phyloP scores from a whole-genome alignment of 768 basidiomycete species.

The Panus rudis region DNA sequence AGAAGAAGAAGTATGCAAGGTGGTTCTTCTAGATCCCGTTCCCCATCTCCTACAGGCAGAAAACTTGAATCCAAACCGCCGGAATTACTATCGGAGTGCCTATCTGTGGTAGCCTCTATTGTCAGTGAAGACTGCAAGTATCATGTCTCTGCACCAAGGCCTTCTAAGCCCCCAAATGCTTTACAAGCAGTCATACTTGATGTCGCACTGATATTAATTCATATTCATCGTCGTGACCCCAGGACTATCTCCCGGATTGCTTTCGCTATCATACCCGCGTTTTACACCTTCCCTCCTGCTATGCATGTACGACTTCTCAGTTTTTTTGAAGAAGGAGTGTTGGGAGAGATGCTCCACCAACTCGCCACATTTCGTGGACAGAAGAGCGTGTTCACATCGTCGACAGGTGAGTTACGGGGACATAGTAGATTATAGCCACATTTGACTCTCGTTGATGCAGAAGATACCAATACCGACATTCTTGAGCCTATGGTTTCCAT shows the following conservation, averaged over 20 bases:
- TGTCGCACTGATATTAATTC: slow-evolving; percentile 60
- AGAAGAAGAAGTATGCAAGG: slow-evolving; percentile 6
- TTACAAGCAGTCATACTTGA: slow-evolving; percentile 70
- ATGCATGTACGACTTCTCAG: slow-evolving; percentile 58
- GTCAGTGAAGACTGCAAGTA: slow-evolving; percentile 70
- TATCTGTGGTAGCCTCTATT: slow-evolving; percentile 55
- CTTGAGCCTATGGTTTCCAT: slow-evolving; percentile 53
- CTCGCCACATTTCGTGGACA: slow-evolving; percentile 27
- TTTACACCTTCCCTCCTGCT: slow-evolving; percentile 55
- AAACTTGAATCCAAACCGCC: slow-evolving; percentile 29
- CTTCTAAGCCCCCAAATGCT: slow-evolving; percentile 63
- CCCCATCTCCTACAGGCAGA: slow-evolving; percentile 39
- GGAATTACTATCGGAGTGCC: slow-evolving; percentile 52
- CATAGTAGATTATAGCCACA: neutral
- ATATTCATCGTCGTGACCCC: slow-evolving; percentile 45
- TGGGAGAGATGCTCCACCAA: slow-evolving; percentile 47
- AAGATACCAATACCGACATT: neutral
- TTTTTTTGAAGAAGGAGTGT: slow-evolving; percentile 60
- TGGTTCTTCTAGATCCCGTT: slow-evolving; percentile 37
- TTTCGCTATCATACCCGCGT: slow-evolving; percentile 67
- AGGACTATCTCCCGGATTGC: slow-evolving; percentile 52
- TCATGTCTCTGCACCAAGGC: slow-evolving; percentile 49
- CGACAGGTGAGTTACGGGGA: slow-evolving; percentile 11
- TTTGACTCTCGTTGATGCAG: neutral
- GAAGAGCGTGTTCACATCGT: slow-evolving; percentile 8